Evolutionary conservation across 169 alveolate genomes (phyloP), one percentile per base, ranked within the genome.

Genomic region (Theileria annulata): DNA sequence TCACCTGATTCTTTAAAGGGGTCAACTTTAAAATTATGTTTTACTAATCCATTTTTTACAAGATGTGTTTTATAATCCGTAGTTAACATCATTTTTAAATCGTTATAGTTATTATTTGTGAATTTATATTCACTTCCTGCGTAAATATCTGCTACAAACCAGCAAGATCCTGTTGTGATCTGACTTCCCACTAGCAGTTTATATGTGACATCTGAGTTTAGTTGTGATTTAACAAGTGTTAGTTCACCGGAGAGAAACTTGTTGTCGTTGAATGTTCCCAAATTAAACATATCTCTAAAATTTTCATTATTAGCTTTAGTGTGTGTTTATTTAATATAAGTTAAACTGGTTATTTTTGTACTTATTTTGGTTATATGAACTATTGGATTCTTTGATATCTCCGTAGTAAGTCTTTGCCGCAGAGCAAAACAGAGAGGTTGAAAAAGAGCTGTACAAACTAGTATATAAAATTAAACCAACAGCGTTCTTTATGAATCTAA

Each of bases 131-230:
- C 72, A 3, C 64, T 28, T 27, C 48, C 71, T 23, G 71, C 23
- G 9, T 49, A 60, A 15, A 84, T 48, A 17, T 71, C 90, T 35
- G 78, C 60, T 25, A 75, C 31, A 19, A 77, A 30, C 90, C 90
- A 84, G 23, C 15, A 9, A 42, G 56, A 77, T 6, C 90, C 90
- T 12, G 90, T 84, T 21, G 87, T 66, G 0, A 72, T 72, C 58
- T 84, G 86, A 28, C 90, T 77, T 54, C 72, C 85, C 17, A 54
- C 76, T 9, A 62, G 23, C 27, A 84, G 17, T 17, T 37, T 70
- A 54, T 25, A 84, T 17, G 48, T 25, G 0, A 10, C 28, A 19
- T 75, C 81, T 4, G 28, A 19, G 49, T 9, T 58, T 28, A 82
- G 54, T 9, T 51, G 74, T 12, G 71, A 28, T 60, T 82, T 82